Evolutionary conservation across 257 asterid genomes (phyloP).

Genomic region (Salvia rosmarinus): DNA sequence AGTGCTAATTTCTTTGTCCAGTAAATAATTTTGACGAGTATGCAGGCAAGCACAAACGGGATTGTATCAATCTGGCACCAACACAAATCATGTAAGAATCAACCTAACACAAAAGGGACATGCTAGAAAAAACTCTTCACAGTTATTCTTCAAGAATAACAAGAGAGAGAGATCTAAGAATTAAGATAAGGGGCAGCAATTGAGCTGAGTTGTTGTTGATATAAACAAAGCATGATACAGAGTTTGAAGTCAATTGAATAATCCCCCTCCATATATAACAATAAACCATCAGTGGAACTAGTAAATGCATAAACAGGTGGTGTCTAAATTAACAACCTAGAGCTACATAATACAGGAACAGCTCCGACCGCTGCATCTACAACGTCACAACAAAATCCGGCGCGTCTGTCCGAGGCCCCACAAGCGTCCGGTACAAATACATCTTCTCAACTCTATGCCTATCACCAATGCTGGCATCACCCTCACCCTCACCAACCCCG

Average conservation of each 20-base stretch:
- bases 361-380: slow-evolving; percentile 35
- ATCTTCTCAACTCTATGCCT: slow-evolving; percentile 64
- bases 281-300: slow-evolving; percentile 28
- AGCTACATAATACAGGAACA: slow-evolving; percentile 21
- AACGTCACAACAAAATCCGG: slow-evolving; percentile 72
- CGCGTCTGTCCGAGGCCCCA: slow-evolving; percentile 73
- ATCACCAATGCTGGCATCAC: slow-evolving; percentile 47
- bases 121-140: not conserved
- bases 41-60: too few species aligned
- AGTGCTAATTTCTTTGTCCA: not conserved
- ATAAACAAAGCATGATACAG: slow-evolving; percentile 34
- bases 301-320: slow-evolving; percentile 30
- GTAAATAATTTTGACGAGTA: not conserved
- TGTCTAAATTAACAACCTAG: slow-evolving; percentile 29
- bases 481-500: slow-evolving; percentile 34
- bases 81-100: too few species aligned
- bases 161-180: not conserved
- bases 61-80: too few species aligned
- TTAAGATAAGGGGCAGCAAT: not conserved
- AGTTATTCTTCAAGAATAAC: not conserved
- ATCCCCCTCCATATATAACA: slow-evolving; percentile 33
- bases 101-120: too few species aligned
- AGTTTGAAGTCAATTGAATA: slow-evolving; percentile 27
- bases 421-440: slow-evolving; percentile 79
- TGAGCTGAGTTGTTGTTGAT: slow-evolving; percentile 15